A percentile compares a stretch with the other conserved stretches of the same genome.
phyloP scores from a whole-genome alignment of 2,329 filamentous ascomycete genomes.

The Fusarium camptoceras region DNA sequence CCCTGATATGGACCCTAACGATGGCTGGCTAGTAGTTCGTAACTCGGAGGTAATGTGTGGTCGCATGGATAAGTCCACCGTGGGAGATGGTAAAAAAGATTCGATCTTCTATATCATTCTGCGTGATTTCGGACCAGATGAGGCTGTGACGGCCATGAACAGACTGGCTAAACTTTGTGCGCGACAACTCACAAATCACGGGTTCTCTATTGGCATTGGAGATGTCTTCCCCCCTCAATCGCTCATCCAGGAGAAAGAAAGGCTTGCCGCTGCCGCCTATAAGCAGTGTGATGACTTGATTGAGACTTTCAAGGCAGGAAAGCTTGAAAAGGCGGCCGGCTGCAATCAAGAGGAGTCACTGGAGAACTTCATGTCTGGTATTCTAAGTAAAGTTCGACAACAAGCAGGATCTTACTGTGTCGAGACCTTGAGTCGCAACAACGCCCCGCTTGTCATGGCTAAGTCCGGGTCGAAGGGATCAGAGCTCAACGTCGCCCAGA shows the following conservation, averaged over 20 bases:
- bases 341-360: conserved; percentile 93
- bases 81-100: conserved; percentile 97
- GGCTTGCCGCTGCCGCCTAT: conserved; percentile 83
- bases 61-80: conserved; percentile 96
- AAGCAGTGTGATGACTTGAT: conserved; percentile 86
- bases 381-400: conserved; percentile 91
- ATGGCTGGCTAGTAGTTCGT: conserved; percentile 90
- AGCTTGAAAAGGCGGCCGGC: conserved; percentile 85
- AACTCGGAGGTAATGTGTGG: conserved; percentile 99
- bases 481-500: conserved; percentile 97
- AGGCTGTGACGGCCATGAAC: conserved; percentile 93
- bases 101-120: conserved; percentile 97
- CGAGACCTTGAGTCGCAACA: conserved; percentile 87
- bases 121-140: conserved; percentile 91
- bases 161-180: conserved; percentile 91
- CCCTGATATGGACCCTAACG: conserved; percentile 84
- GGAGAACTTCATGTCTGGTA: conserved; percentile 90
- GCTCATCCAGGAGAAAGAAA: conserved; percentile 78
- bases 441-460: conserved; percentile 95
- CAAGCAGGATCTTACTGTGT: conserved; percentile 93
- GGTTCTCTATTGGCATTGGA: conserved; percentile 95
- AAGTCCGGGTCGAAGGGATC: conserved; percentile 97
- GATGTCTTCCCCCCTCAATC: conserved; percentile 87
- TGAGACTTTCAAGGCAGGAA: conserved; percentile 80
- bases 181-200: conserved; percentile 86